Evolutionary conservation across 139 green algal species (phyloP), one percentile per base, ranked within the genome.

Genomic region (Chlorokybus atmophyticus): DNA sequence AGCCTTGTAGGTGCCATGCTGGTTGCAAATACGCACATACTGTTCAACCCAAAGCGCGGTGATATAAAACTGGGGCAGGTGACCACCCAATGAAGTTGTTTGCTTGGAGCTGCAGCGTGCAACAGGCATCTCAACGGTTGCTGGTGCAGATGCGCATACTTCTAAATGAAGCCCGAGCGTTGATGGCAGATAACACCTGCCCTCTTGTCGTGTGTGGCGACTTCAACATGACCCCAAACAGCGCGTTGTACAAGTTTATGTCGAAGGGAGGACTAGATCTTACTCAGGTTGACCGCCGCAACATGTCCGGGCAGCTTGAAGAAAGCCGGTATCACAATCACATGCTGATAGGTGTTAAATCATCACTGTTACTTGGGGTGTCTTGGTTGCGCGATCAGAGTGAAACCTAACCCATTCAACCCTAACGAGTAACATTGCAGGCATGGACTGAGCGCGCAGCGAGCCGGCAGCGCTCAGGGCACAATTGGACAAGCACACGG

Each of bases 1-100:
- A 2, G 3, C 3, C 5, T 25, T 28, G 2, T n/a, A n/a, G n/a
- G n/a, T n/a, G n/a, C n/a, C 28, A 30, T 94, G 40, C 23, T 89
- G 4, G 74, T 88, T 24, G 71, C 62, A 49, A 90, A 86, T 65
- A 88, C 80, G 1, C 86, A 94, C 59, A 59, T 90, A 26, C 73
- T 88, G 10, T 94, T 94, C 57, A 85, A 89, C 56, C 85, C 85
- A 4, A 75, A 82, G 52, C 68, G 80, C 29, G 64, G 64, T 3
- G 49, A 61, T 17, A 4, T 55, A 28, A 66, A 72, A 32, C 23
- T 72, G 19, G 64, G 23, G 7, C 56, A 66, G 56, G 1, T 55
- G 47, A 17, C 29, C 17, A n/a, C 26, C 1, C 24, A 17, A 30
- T 6, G 44, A 28, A n/a, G 8, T 52, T 21, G 10, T 8, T 8